phyloP scores from a whole-genome alignment of 2,329 filamentous ascomycete genomes.

The Sarocladium strictum region DNA sequence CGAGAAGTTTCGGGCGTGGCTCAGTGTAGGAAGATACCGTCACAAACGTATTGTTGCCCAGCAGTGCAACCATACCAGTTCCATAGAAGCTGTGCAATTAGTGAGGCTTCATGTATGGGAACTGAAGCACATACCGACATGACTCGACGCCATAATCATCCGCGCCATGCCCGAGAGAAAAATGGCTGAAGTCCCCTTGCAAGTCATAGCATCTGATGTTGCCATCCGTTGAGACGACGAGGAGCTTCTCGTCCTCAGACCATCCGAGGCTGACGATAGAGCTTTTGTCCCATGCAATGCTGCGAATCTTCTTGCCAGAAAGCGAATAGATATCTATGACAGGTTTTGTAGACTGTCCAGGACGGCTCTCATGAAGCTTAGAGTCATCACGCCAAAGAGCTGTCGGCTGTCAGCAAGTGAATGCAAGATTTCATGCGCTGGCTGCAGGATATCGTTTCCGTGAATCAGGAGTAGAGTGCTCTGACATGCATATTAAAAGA shows the following conservation, averaged over 20 bases:
- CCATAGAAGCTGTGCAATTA: conserved; percentile 62
- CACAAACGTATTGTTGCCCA: conserved; percentile 81
- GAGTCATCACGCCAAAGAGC: conserved; percentile 84
- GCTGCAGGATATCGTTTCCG: background rate
- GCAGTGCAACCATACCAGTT: conserved; percentile 84
- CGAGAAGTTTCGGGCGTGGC: conserved; percentile 78
- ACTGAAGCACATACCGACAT: conserved; percentile 51
- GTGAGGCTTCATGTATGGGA: background rate
- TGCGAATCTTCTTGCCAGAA: conserved; percentile 79
- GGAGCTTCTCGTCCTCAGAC: conserved; percentile 90
- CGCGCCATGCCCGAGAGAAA: conserved; percentile 82
- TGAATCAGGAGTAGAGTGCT: background rate
- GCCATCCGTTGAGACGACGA: conserved; percentile 85
- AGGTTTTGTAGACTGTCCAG: conserved; percentile 65
- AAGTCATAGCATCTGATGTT: conserved; percentile 87
- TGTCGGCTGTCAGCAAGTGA: conserved; percentile 30
- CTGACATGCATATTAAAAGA: no score
- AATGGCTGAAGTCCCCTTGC: conserved; percentile 93
- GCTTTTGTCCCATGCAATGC: conserved; percentile 87
- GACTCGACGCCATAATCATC: conserved; percentile 82
- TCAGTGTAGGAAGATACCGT: conserved; percentile 87
- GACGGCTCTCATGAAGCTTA: conserved; percentile 74
- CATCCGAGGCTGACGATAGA: conserved; percentile 84
- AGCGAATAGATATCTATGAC: conserved; percentile 93
- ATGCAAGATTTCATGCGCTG: background rate